Conservation (phyloP, 2,329 filamentous ascomycete genomes). For the Neofusicoccum sp. region DNA sequence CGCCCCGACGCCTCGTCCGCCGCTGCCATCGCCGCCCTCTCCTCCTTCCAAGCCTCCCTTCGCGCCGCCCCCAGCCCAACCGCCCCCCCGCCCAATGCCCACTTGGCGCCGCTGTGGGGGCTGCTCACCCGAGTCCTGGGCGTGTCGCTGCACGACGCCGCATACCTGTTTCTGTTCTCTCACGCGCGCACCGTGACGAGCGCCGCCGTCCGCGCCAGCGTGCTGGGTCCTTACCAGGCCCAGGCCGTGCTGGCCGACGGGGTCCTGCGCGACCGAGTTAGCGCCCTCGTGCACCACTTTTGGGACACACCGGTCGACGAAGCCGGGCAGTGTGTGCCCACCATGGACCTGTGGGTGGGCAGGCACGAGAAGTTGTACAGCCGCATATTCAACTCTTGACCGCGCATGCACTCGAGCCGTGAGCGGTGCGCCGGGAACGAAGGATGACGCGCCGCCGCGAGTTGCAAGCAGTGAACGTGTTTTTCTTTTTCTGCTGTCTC, state of each 20-base stretch:
- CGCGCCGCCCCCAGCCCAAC: constrained; percentile 25
- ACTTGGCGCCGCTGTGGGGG: constrained; percentile 71
- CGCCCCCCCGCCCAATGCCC: constrained; percentile 44
- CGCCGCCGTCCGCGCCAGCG: constrained; percentile 72
- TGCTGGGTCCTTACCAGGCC: constrained; percentile 78
- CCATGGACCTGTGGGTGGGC: constrained; percentile 80
- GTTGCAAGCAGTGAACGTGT: no score
- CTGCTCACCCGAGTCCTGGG: constrained; percentile 62
- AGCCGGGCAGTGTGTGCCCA: constrained; percentile 72
- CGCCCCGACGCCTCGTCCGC: neutral
- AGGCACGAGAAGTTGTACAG: constrained; percentile 81
- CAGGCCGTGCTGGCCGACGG: constrained; percentile 67
- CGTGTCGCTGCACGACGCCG: constrained; percentile 60
- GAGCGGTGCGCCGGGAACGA: no score
- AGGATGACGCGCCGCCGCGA: no score
- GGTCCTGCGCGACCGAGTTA: constrained; percentile 58
- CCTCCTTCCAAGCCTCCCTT: constrained; percentile 30
- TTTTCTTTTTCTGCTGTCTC: no score
- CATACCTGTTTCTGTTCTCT: constrained; percentile 72
- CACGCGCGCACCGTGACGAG: constrained; percentile 75
- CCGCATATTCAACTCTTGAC: constrained; percentile 80
- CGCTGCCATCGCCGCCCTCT: constrained; percentile 27
- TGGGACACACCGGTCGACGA: constrained; percentile 60
- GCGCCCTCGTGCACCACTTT: constrained; percentile 58
- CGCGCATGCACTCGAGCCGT: no score